Evolutionary conservation across 75 land plant species (phyloP), one percentile per base, ranked within the genome.

Genomic region (Cunninghamia lanceolata): DNA sequence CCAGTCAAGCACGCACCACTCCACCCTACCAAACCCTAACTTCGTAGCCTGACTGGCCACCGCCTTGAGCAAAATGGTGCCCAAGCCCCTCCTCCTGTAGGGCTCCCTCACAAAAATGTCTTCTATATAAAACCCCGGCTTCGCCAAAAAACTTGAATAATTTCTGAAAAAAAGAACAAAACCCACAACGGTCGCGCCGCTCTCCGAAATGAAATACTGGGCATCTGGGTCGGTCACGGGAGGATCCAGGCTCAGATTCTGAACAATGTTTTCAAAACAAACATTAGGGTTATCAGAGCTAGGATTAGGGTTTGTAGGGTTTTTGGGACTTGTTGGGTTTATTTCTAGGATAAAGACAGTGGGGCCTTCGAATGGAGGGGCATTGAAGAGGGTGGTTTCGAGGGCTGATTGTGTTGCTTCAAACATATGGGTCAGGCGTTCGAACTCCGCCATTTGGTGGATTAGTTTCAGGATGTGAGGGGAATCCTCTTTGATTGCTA

Each of bases 1-100:
- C 99, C 99, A 98, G 63, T 98, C 99, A 43, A 98, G 93, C 83
- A 98, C 99, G 70, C 91, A 91, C 99, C 99, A 96, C 85, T 98
- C 99, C 85, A 98, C 99, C 53, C 99, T 87, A 30, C 96, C 99
- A 39, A 90, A 91, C 82, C 97, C 97, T 87, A 91, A 90, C 83
- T 89, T 87, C 86, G 86, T 95, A 15, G 99, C 97, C 89, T 93
- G 90, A 75, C 40, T 84, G 39, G 96, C 99, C 80, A 96, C 97
- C 38, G 96, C 93, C 78, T 90, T 87, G 73, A 98, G 88, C 90
- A 98, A 70, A 79, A 96, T 86, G 82, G 76, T 89, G 75, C 99
- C 99, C 68, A 95, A 82, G 42, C 99, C 99, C 84, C 85, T 90
- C 87, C 97, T 89, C 88, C 99, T 85, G 85, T 90, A 97, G 35